Percentiles rank a stretch among this genome's conserved stretches.
These are phyloP conservation scores for Prunella vulgaris DNA, from an alignment of 257 asterid genomes.

Conservation along the genomic window DNA sequence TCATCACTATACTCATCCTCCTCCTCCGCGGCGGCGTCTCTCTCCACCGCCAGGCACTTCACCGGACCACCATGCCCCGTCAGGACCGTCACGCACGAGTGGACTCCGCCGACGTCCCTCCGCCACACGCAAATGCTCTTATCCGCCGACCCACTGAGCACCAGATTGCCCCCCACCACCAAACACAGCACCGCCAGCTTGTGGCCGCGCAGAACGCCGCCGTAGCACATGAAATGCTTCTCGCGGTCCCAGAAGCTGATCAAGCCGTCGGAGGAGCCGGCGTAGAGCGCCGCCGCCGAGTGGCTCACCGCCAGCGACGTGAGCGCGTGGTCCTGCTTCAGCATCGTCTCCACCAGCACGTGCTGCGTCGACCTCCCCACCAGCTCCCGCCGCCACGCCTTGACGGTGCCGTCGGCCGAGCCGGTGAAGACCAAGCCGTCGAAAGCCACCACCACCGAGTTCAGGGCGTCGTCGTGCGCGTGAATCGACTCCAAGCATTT, in stretches of 20 bases:
- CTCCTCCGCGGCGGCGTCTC: conserved; percentile 26
- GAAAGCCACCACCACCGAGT: conserved; percentile 56
- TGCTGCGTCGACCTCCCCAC: conserved; percentile 48
- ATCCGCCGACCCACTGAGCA: conserved; percentile 88
- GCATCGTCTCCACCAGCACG: conserved; percentile 55
- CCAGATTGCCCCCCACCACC: conserved; percentile 58
- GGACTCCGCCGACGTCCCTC: conserved; percentile 66
- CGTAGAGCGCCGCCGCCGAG: conserved; percentile 44
- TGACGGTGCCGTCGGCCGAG: conserved; percentile 89
- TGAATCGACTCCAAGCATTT: conserved; percentile 70
- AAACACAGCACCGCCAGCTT: conserved; percentile 82
- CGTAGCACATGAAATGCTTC: conserved; percentile 53
- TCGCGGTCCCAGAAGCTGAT: conserved; percentile 74
- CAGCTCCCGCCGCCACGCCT: conserved; percentile 80
- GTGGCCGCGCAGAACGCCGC: conserved; percentile 85
- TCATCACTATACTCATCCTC: neutral
- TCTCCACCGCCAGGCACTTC: conserved; percentile 72
- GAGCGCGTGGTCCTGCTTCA: conserved; percentile 64
- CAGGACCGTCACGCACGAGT: conserved; percentile 56
- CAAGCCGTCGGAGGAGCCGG: conserved; percentile 86
- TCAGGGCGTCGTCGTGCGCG: conserved; percentile 80
- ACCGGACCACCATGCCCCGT: conserved; percentile 86
- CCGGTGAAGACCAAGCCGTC: conserved; percentile 74
- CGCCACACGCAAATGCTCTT: conserved; percentile 85
- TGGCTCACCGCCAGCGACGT: conserved; percentile 60